Evolutionary conservation across 345 rosid species (phyloP), one percentile per base, ranked within the genome.

Genomic region (Zanthoxylum bungeanum): DNA sequence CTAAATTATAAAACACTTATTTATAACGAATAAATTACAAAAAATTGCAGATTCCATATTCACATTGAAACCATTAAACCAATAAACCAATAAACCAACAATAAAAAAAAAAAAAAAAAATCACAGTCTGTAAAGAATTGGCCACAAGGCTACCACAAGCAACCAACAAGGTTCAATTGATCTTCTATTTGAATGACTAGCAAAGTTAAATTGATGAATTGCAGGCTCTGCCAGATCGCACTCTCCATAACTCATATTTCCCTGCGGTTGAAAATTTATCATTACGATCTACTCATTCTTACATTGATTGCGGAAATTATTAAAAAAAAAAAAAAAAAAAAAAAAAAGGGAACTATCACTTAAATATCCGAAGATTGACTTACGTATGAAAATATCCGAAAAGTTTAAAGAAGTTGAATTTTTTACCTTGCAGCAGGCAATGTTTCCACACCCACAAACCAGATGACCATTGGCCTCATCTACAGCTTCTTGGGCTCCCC

Each of bases 401-500:
- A n/a, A n/a, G n/a, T n/a, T n/a, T n/a, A n/a, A n/a, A 21, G 2
- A 47, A 14, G 51, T 1, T 1, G n/a, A 2, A 1, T 56, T 19
- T 40, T 8, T 30, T 1, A 44, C 99, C 88, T 76, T 88, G 89
- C 97, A 95, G 51, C 72, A 52, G 46, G 85, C 81, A 37, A 96
- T 77, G 64, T 81, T 84, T 17, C 70, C 78, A 52, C 97, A 93
- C 28, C 98, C 97, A 19, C 98, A 93, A 1, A 90, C 58, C 21
- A 86, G 84, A 59, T 85, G 92, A 51, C 99, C 98, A 6, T 93
- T 95, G n/a, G 80, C 82, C 60, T 73, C 58, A 79, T 93, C 96
- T 3, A 84, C 70, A 4, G 94, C 95, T 76, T 79, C 82, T 1
- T 89, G 85, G n/a, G 94, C 93, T 72, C 98, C 97, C 67, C 97